Evolutionary conservation across 345 rosid genomes (phyloP).

Genomic region (Aurinia saxatilis): DNA sequence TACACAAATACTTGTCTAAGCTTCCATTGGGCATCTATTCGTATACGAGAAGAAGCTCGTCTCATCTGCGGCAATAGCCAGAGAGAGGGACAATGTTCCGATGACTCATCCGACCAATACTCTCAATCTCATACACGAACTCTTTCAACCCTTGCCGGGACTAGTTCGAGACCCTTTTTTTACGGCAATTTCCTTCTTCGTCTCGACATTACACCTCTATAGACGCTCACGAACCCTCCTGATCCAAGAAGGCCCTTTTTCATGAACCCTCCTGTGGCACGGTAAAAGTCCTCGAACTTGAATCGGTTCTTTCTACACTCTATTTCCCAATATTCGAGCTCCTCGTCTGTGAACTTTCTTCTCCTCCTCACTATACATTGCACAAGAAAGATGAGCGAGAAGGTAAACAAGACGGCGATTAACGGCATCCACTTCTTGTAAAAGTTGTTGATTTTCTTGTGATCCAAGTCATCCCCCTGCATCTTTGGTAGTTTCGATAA

Average conservation of each 20-base stretch:
- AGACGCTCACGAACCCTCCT: too few relatives aligned
- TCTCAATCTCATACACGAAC: conserved; percentile 66
- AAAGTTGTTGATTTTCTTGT: conserved; percentile 1
- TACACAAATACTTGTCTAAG: conserved; percentile 49
- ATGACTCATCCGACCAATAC: conserved; percentile 73
- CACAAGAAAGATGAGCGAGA: neutral
- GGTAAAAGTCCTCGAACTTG: too few relatives aligned
- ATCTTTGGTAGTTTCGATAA: conserved; percentile 53
- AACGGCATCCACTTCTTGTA: conserved; percentile 26
- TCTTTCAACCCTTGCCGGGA: too few relatives aligned
- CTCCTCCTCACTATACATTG: conserved; percentile 26
- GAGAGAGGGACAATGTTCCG: conserved; percentile 62
- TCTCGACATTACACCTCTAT: conserved; percentile 46
- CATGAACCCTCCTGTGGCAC: too few relatives aligned
- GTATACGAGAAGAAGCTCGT: conserved; percentile 66
- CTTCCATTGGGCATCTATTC: conserved; percentile 83
- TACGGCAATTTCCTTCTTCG: conserved; percentile 53
- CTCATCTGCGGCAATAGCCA: conserved; percentile 62
- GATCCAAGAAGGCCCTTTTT: too few relatives aligned
- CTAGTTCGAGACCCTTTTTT: conserved; percentile 60
- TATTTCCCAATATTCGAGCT: too few relatives aligned
- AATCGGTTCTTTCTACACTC: too few relatives aligned
- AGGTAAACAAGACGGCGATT: conserved; percentile 3
- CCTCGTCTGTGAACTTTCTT: conserved; percentile 47
- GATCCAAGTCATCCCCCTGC: conserved; percentile 29